A percentile compares a stretch with the other conserved stretches of the same genome.
Conservation (phyloP, 1,139 yeast species). For the Pichia sp. region DNA sequence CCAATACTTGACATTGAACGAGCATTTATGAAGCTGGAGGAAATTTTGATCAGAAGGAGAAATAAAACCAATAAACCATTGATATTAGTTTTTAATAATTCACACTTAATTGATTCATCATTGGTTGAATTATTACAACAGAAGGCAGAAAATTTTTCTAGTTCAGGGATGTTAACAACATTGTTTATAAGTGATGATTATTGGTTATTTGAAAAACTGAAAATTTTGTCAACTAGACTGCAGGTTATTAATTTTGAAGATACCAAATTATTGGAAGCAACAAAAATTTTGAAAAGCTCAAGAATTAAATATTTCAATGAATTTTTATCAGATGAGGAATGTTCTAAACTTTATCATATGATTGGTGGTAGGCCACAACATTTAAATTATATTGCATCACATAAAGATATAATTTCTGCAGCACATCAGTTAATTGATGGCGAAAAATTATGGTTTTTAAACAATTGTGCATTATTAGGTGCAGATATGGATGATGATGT, state of each 20-base stretch:
- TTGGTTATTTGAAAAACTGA: constrained; percentile 78
- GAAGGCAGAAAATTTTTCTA: constrained; percentile 73
- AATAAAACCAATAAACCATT: constrained; percentile 44
- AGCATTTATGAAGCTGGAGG: constrained; percentile 70
- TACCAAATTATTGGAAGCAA: constrained; percentile 50
- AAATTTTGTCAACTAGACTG: constrained; percentile 64
- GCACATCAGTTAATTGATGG: constrained; percentile 68
- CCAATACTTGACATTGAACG: constrained; percentile 78
- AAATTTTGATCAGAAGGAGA: constrained; percentile 55
- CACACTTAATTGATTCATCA: constrained; percentile 70
- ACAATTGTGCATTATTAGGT: constrained; percentile 76
- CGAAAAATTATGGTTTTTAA: constrained; percentile 80
- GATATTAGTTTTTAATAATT: constrained; percentile 63
- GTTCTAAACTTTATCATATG: constrained; percentile 52
- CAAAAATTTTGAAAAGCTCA: constrained; percentile 49
- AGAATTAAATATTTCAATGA: constrained; percentile 41
- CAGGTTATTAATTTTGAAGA: constrained; percentile 71
- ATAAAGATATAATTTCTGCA: constrained; percentile 53
- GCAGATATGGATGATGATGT: constrained; percentile 84
- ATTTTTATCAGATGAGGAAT: constrained; percentile 30
- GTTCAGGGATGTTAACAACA: constrained; percentile 70
- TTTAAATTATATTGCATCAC: constrained; percentile 66
- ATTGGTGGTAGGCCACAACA: constrained; percentile 88
- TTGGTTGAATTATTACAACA: constrained; percentile 75
- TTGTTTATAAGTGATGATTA: constrained; percentile 79